Base-by-base conservation (phyloP, 805 yeast species). In the Nakazawaea molendinolei region DNA sequence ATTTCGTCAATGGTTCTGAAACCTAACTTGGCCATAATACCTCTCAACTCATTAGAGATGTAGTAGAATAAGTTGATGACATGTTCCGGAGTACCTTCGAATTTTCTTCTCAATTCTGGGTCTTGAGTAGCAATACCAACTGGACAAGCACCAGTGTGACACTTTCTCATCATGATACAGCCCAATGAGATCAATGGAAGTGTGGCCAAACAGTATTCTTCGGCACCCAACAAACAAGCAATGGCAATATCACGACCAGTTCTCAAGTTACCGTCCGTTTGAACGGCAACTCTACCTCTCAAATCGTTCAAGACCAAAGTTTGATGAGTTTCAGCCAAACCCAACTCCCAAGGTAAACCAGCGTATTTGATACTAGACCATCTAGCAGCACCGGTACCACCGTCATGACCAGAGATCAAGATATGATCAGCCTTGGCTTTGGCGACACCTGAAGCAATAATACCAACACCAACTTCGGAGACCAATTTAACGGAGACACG, bases 351-450 rank as follows among this genome's bases (percentile, higher is more conserved):
- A 33, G 98, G 97, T 47, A 90, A 72, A 63, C 98, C 97, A 40
- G 98, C 96, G 57, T 89, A 80, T 60, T 89, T 89, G 58, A 90
- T 87, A 58, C 95, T 92, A 15, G 97, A 89, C 86, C 94, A 86
- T 60, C 94, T 77, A 42, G 96, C 90, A 41, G 98, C 98, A 79
- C 98, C 98, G 40, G 98, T 90, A 69, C 98, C 98, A 75, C 98
- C 98, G 62, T 90, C 97, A 55, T 94, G 97, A 53, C 97, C 97
- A 42, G 96, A 85, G 46, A 90, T 85, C 56, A 90, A 72, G 52
- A 90, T 83, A 56, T 90, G 95, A 57, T 92, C 97, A 10, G 97
- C 96, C 56, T 92, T 94, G 14, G 98, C 98, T 66, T 90, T 90
- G 42, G 97, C 97, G 20, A 90, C 98, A 74, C 98, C 98, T 29